These are phyloP conservation scores for Echinochloa phyllopogon DNA, from an alignment of 176 grass and related monocot genomes.

Conservation along the genomic window DNA sequence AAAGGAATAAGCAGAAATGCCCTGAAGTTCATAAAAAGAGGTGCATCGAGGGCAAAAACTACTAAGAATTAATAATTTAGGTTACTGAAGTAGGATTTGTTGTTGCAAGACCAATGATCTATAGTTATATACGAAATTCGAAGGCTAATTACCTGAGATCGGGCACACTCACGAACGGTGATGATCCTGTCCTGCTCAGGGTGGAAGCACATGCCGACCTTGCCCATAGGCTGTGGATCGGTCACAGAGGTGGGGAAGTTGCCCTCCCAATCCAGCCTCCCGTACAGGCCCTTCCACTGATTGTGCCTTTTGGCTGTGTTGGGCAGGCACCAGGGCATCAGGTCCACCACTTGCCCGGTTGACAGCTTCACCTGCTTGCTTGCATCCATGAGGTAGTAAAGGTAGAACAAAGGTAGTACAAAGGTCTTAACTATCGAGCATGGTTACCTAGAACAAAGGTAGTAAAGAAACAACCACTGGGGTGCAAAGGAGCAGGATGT, in stretches of 20 bases:
- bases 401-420: not conserved
- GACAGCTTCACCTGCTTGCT: conserved; percentile 76
- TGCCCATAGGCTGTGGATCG: conserved; percentile 94
- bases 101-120: not conserved
- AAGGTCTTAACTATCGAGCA: not conserved
- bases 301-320: conserved; percentile 86
- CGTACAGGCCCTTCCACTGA: conserved; percentile 78
- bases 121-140: not conserved
- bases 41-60: not conserved
- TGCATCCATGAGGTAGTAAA: not conserved
- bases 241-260: conserved; percentile 90
- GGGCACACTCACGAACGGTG: conserved; percentile 82
- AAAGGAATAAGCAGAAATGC: not conserved
- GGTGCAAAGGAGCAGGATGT: not conserved
- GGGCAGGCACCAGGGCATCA: conserved; percentile 78
- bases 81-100: not conserved
- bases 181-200: conserved; percentile 85
- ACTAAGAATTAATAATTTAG: not conserved
- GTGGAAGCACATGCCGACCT: conserved; percentile 97
- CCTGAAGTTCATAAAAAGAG: not conserved
- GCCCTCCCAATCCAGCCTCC: conserved; percentile 80
- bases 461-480: not conserved
- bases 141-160: conserved; percentile 66
- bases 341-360: conserved; percentile 59
- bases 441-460: conserved; percentile 4